Conservation (phyloP, 2,329 filamentous ascomycete species). For the Penicillium oxalicum region DNA sequence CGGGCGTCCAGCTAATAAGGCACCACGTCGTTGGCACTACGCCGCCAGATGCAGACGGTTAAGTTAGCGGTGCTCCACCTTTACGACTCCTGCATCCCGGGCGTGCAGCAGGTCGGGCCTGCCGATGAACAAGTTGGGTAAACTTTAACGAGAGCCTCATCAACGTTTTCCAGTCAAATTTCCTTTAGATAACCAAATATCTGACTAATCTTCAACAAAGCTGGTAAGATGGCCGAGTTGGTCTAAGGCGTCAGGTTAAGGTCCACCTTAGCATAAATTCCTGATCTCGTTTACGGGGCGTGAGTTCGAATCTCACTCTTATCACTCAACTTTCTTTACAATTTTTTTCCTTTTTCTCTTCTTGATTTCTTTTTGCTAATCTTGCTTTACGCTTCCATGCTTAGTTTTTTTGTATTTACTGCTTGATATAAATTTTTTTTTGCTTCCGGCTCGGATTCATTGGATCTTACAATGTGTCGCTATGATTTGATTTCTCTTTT, state of each 20-base stretch:
- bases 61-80: background rate
- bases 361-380: no score
- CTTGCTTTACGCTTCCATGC: no score
- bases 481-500: no score
- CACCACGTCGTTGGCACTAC: background rate
- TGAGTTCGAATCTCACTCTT: slow-evolving; percentile 22
- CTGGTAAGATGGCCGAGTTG: slow-evolving; percentile 30
- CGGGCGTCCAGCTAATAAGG: background rate
- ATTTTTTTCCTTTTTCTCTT: background rate
- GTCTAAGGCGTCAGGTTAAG: slow-evolving; percentile 31
- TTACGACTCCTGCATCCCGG: slow-evolving; percentile 1
- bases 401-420: background rate
- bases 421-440: no score
- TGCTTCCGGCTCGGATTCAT: no score
- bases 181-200: background rate
- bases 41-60: background rate
- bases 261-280: slow-evolving; percentile 22
- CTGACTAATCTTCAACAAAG: background rate
- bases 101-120: background rate
- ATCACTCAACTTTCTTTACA: slow-evolving; percentile 13
- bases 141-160: slow-evolving; percentile 1
- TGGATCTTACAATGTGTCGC: no score
- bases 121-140: background rate
- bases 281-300: slow-evolving; percentile 18
- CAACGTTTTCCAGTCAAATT: background rate